phyloP scores from a whole-genome alignment of 768 basidiomycete species.

The Phlebiopsis gigantea region DNA sequence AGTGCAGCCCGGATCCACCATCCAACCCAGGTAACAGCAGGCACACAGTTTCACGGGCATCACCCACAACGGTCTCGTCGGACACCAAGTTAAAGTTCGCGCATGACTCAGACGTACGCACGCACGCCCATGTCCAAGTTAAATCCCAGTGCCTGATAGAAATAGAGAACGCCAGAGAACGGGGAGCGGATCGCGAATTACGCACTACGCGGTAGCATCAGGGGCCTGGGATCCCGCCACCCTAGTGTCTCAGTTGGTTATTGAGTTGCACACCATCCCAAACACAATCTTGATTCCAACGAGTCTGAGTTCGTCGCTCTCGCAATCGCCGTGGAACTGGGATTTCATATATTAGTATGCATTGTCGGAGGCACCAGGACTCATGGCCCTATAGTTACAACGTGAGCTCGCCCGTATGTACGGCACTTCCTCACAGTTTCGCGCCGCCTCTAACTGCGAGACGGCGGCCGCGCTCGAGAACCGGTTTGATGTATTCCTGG shows the following conservation, averaged over 20 bases:
- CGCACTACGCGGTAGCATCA: not conserved
- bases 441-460: conserved; percentile 25
- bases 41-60: not conserved
- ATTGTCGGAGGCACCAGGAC: too few relatives aligned
- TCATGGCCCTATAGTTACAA: too few relatives aligned
- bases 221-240: too few relatives aligned
- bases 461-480: conserved; percentile 42
- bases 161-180: not conserved
- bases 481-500: conserved; percentile 46
- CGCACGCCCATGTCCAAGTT: not conserved
- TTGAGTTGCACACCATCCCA: too few relatives aligned
- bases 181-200: not conserved
- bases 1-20: too few relatives aligned
- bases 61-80: not conserved
- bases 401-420: not conserved
- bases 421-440: conserved; percentile 26
- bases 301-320: too few relatives aligned
- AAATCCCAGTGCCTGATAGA: too few relatives aligned
- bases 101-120: not conserved
- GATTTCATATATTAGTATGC: too few relatives aligned
- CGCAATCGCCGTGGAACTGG: too few relatives aligned
- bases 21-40: too few relatives aligned
- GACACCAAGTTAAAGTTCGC: not conserved
- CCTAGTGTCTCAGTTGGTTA: not conserved
- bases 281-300: too few relatives aligned